Base-by-base conservation (phyloP, 805 yeast genomes). In the Candida awuae region DNA sequence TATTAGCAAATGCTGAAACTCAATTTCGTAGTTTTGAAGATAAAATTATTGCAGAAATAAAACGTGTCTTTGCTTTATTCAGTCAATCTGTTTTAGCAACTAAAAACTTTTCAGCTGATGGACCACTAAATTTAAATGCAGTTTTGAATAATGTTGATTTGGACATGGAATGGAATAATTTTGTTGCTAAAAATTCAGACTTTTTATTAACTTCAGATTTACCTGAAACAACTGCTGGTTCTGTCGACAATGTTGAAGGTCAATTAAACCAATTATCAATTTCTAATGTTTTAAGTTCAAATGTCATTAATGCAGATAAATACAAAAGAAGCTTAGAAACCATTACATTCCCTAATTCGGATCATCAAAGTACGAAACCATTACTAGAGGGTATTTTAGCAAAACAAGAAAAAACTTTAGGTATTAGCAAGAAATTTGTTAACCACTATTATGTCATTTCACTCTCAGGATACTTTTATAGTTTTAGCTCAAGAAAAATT, bases 381-480 rank as follows among this genome's bases (percentile, higher is more conserved):
- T 52, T 70, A 19, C 53, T 72, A 13, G 74, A 70, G 47, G 79
- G 79, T 28, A 44, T 61, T 20, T 52, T 73, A 29, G 56, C 58
- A 46, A 65, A 70, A 38, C 70, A 69, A 52, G 68, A 66, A 34
- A 70, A 73, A 6, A 54, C 57, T 27, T 42, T 73, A 21, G 43
- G 43, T 29, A 15, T 45, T 9, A 51, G 60, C 37, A 68, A 69
- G 47, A 54, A 60, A 38, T 71, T 65, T 52, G 56, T 58, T 37
- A 55, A 71, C 8, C 65, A 62, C 47, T 73, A 65, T 51, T 73
- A 64, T 48, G 77, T 68, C 29, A 55, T 73, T 31, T 65, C 77
- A 6, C 68, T 66, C 22, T 48, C 73, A 1, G 59, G 66, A 17
- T 69, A 59, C 49, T 48, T 73, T 17, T 65, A 66, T 44, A 73